phyloP scores from a whole-genome alignment of 768 basidiomycete species.

The Lactifluus pinguis region DNA sequence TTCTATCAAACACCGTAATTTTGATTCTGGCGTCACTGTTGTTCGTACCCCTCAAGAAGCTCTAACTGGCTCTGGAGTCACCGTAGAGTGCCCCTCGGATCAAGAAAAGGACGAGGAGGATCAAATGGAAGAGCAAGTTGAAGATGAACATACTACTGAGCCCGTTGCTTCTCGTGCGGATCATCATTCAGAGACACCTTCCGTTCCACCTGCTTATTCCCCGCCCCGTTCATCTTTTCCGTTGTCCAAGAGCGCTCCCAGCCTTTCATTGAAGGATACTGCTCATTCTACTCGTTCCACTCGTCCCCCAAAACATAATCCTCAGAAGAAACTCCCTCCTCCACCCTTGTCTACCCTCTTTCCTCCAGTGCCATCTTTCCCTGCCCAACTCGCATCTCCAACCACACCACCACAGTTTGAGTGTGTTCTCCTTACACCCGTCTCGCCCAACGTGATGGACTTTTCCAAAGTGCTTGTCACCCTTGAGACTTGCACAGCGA shows the following conservation, averaged over 20 bases:
- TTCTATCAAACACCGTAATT: conserved; percentile 34
- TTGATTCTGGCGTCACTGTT: conserved; percentile 66
- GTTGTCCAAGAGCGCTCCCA: conserved; percentile 19
- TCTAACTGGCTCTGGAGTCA: conserved; percentile 31
- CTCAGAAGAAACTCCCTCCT: conserved; percentile 23
- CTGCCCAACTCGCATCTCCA: conserved; percentile 35
- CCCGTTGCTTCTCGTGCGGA: not conserved
- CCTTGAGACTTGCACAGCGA: conserved; percentile 63
- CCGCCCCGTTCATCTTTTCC: conserved; percentile 24
- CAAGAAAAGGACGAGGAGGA: not conserved
- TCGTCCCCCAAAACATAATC: conserved; percentile 27
- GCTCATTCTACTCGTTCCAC: conserved; percentile 26
- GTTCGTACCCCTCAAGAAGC: conserved; percentile 79
- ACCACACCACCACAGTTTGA: conserved; percentile 51
- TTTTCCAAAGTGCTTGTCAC: conserved; percentile 57
- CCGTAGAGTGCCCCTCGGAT: conserved; percentile 6
- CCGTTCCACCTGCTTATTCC: conserved; percentile 20
- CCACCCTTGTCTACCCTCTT: conserved; percentile 29
- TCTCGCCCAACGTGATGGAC: conserved; percentile 40
- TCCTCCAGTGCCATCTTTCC: conserved; percentile 41
- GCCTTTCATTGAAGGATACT: conserved; percentile 20
- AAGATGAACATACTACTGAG: not conserved
- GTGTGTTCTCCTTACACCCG: conserved; percentile 53
- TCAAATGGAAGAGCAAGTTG: not conserved
- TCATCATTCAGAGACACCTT: conserved; percentile 6